Evolutionary conservation across 495 filamentous ascomycete genomes (phyloP).

Genomic region (Xylaria nigripes): DNA sequence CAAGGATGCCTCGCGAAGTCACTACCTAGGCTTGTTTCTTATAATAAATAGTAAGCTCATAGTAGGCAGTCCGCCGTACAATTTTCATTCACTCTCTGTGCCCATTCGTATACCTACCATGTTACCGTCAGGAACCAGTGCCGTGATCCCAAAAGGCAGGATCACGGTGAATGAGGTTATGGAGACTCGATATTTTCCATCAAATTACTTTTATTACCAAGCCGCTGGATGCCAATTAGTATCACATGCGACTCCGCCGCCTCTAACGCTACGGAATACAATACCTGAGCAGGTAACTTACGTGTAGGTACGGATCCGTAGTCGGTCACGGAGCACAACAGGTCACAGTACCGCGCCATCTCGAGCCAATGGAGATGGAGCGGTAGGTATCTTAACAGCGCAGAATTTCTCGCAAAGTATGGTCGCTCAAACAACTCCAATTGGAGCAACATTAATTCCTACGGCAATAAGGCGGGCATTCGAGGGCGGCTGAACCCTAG

Average conservation of each 20-base stretch:
- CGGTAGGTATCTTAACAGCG: neutral
- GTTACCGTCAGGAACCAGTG: no score
- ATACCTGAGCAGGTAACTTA: neutral
- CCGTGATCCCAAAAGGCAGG: no score
- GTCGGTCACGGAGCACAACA: slow-evolving; percentile 8
- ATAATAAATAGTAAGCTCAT: no score
- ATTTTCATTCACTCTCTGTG: no score
- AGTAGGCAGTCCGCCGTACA: no score
- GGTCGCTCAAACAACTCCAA: neutral
- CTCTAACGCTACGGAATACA: neutral
- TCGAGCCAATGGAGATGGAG: neutral
- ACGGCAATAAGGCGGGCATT: neutral
- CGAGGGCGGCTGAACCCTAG: neutral
- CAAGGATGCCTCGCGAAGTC: no score
- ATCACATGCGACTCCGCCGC: neutral
- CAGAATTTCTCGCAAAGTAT: neutral
- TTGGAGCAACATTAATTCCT: neutral
- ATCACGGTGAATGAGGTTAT: no score
- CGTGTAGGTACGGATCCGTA: no score
- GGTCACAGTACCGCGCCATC: neutral
- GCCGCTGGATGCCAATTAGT: neutral
- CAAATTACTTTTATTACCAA: neutral
- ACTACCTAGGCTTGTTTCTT: no score
- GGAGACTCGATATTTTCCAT: neutral
- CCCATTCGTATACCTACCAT: no score